Base-by-base conservation (phyloP, 192 early-diverging fungal genomes). In the Mortierella alpina region DNA sequence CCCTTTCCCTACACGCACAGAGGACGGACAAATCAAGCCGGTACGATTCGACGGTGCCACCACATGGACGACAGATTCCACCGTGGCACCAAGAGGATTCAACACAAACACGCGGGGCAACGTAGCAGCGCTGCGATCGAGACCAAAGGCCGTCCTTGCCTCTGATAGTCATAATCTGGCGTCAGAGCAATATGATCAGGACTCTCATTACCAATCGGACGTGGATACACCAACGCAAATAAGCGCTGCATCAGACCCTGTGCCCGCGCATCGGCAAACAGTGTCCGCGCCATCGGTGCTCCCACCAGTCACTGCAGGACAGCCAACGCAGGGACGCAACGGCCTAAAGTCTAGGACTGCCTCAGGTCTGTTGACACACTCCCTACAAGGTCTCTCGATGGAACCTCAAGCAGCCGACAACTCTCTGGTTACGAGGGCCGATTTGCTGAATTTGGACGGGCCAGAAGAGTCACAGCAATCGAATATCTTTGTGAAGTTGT, bases 1-100 rank as follows among this genome's bases (percentile, higher is more conserved):
- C 2, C 77, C 77, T 14, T 80, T 80, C 23, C 77, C 69, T n/a
- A 59, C 68, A 13, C 70, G 66, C 12, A 63, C 64, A 49, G 77
- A 72, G 41, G 55, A 72, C 18, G 70, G 65, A 1, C 59, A 57
- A 10, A 48, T 8, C 2, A 63, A 68, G 13, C 59, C 65, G 46
- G 50, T 31, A 14, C 39, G 55, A 39, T 63, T 58, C 14, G 41
- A 63, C 6, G 70, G 65, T 22, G 56, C 65, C 1, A 63, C 46
- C 1, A 67, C 68, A 14, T 80, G 77, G 77, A 80, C 70, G 14
- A 58, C 61, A 9, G 77, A 80, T 13, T 6, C 51, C 11, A 51
- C 48, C 12, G 4, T 66, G 12, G 13, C 42, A 17, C 46, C 63
- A 1, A 22, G 7, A 31, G 31, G 31, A 31, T 31, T 31, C 31